Evolutionary conservation across 2,329 filamentous ascomycete species (phyloP).

Genomic region (Sordariomycetes sp.): DNA sequence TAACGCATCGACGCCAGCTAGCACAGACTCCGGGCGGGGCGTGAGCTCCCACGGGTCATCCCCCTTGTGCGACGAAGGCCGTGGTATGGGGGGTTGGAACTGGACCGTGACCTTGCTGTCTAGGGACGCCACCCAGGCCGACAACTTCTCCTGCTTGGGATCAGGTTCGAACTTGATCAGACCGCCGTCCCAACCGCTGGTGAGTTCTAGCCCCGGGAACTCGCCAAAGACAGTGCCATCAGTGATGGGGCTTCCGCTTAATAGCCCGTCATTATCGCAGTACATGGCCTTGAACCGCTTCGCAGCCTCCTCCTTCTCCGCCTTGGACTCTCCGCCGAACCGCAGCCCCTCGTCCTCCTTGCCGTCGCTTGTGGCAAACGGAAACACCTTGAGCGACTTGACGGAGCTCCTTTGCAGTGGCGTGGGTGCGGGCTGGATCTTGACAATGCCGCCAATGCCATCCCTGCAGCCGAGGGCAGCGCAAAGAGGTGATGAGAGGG

Average conservation of each 20-base stretch:
- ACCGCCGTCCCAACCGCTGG: conserved; percentile 69
- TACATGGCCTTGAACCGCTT: conserved; percentile 66
- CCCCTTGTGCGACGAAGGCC: conserved; percentile 44
- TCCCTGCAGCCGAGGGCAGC: conserved; percentile 59
- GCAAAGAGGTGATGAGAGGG: conserved; percentile 70
- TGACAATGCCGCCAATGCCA: conserved; percentile 77
- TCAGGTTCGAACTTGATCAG: conserved; percentile 62
- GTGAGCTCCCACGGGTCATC: conserved; percentile 38
- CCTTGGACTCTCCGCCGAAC: conserved; percentile 80
- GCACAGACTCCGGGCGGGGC: conserved; percentile 42
- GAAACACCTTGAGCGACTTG: conserved; percentile 63
- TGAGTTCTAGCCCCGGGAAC: conserved; percentile 40
- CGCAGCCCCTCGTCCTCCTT: conserved; percentile 58
- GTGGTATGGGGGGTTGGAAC: conserved; percentile 62
- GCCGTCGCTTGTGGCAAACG: conserved; percentile 50
- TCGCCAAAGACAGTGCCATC: conserved; percentile 70
- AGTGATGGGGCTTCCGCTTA: conserved; percentile 67
- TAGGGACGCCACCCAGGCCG: conserved; percentile 63
- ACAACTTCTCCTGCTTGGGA: background rate
- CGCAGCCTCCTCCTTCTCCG: conserved; percentile 67
- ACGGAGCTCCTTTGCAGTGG: conserved; percentile 58
- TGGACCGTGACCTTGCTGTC: conserved; percentile 66
- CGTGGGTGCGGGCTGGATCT: conserved; percentile 70
- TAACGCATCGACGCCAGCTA: conserved; percentile 79
- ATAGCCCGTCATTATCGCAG: conserved; percentile 18